Evolutionary conservation across 2,329 filamentous ascomycete genomes (phyloP), one percentile per base, ranked within the genome.

Genomic region (Onygenales sp.): DNA sequence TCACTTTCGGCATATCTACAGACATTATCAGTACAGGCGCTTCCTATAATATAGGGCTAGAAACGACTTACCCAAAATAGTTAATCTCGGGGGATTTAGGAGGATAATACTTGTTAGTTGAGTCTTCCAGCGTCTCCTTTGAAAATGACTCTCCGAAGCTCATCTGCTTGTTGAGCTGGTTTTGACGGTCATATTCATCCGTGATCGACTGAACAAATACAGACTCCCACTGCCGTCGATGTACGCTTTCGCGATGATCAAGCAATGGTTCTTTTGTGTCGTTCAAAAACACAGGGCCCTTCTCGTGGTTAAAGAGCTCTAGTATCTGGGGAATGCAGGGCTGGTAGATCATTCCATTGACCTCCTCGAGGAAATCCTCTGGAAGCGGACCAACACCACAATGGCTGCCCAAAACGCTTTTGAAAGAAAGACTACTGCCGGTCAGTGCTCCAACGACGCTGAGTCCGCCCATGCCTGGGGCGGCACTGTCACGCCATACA

Each of bases 31-130:
- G 53, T 21, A 33, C 36, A 31, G 46, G 31, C 32, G 42, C 14
- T 27, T 34, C 17, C 3, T 11, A 37, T 32, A 53, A 32, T 59
- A 54, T 21, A 36, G 31, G 21, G 39, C 17, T 27, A n/a, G 11
- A 51, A 21, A 60, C 50, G 60, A 42, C 63, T 50, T 56, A 73
- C 54, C 73, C 73, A 58, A 74, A 75, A 54, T 75, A 75, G 55
- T 75, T 75, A 53, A 67, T 59, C 51, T 67, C 62, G 54, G 63
- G 49, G 32, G 63, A 50, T 54, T 54, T 58, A 57, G 67, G 55
- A 44, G 56, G 56, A 50, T 58, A 73, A 57, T 68, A 58, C 47
- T 65, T 67, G n/a, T 67, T 63, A 1, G 48, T 52, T 5, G 55
- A 52, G n/a, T 62, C 54, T 4, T 55, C 56, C 6, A 71, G 58